Percentiles rank a stretch among this genome's conserved stretches.
Conservation (phyloP, 768 basidiomycete genomes). For the Tremella mesenterica region DNA sequence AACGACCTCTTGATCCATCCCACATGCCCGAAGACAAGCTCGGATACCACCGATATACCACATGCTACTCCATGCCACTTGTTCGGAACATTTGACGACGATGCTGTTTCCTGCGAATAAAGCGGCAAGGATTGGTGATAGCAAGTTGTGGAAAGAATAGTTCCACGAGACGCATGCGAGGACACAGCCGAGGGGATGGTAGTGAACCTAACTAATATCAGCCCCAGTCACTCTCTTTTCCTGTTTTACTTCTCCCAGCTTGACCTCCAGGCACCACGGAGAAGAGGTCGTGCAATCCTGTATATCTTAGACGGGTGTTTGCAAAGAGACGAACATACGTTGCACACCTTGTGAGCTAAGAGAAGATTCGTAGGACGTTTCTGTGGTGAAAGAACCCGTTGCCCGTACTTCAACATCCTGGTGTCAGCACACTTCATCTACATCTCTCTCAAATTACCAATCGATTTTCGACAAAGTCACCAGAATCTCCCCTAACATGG, state of each 20-base stretch:
- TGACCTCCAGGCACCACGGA: too few species aligned
- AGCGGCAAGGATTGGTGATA: conserved; percentile 84
- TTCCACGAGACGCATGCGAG: conserved; percentile 82
- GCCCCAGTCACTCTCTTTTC: too few species aligned
- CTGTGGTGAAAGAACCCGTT: conserved; percentile 64
- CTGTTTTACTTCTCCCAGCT: too few species aligned
- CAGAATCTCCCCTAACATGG: conserved; percentile 85
- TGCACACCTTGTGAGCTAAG: conserved; percentile 45
- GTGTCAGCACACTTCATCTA: conserved; percentile 56
- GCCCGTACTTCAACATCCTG: conserved; percentile 71
- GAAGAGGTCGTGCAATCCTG: too few species aligned
- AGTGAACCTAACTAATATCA: conserved; percentile 46
- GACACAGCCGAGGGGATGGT: conserved; percentile 86
- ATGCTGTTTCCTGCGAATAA: conserved; percentile 85
- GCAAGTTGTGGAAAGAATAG: conserved; percentile 67
- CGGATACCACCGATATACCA: conserved; percentile 67
- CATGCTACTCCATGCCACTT: conserved; percentile 76
- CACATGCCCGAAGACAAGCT: conserved; percentile 67
- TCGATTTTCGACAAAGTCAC: conserved; percentile 92
- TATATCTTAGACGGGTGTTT: neutral
- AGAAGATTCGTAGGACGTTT: conserved; percentile 51
- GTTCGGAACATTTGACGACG: conserved; percentile 63
- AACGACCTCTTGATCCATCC: conserved; percentile 76
- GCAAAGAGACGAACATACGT: conserved; percentile 16
- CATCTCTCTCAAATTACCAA: conserved; percentile 43